phyloP scores from a whole-genome alignment of 192 early-diverging fungal species.

The Umbelopsis sp. region DNA sequence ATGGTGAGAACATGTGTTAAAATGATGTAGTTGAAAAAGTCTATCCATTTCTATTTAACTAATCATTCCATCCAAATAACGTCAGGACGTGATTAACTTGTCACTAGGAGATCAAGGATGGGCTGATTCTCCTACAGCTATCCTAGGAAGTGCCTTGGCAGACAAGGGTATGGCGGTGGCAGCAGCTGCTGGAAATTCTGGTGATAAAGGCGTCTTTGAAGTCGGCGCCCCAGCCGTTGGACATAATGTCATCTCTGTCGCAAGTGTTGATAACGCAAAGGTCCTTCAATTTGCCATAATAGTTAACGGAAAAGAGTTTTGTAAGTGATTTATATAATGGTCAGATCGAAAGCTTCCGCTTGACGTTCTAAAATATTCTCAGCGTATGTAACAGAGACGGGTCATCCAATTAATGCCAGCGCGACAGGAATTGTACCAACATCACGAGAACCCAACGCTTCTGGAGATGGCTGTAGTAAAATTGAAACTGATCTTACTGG shows the following conservation, averaged over 20 bases:
- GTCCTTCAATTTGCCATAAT: constrained; percentile 25
- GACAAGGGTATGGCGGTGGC: constrained; percentile 58
- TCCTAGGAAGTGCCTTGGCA: constrained; percentile 46
- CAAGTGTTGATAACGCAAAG: constrained; percentile 52
- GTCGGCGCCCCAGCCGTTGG: constrained; percentile 53
- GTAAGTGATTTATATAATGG: constrained; percentile 31
- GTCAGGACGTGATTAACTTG: constrained; percentile 61
- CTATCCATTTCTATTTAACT: background rate
- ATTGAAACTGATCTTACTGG: constrained; percentile 23
- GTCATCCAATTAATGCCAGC: constrained; percentile 25
- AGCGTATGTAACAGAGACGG: constrained; percentile 27
- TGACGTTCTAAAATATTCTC: constrained; percentile 23
- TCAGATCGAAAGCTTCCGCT: constrained; percentile 12
- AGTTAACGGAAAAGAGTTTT: constrained; percentile 16
- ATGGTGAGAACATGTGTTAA: constrained; percentile 26
- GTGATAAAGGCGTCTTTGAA: constrained; percentile 57
- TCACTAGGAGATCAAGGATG: constrained; percentile 64
- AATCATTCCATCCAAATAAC: background rate
- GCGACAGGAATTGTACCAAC: constrained; percentile 37
- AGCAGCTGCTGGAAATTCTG: constrained; percentile 78
- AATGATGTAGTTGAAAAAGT: too few species aligned
- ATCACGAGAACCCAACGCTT: constrained; percentile 36
- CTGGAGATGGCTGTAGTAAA: constrained; percentile 52
- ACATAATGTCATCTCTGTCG: constrained; percentile 58
- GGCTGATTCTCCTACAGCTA: constrained; percentile 51